These are phyloP conservation scores for Rhodosporidiobolus sp. DNA, from an alignment of 768 basidiomycete species.

Conservation along the genomic window DNA sequence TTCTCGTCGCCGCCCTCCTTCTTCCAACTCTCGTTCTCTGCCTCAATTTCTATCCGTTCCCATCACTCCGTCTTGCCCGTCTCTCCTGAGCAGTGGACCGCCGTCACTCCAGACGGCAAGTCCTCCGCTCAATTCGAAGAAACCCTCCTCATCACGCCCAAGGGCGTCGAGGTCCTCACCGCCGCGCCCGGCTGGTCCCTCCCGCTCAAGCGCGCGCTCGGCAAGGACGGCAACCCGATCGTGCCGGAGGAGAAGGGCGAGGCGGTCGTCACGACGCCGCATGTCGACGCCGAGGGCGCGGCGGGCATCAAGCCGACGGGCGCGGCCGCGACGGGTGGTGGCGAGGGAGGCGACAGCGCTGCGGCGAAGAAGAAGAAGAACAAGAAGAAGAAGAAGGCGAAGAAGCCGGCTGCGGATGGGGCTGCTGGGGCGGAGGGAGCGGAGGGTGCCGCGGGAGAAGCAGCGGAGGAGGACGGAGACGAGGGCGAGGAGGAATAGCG, in stretches of 20 bases:
- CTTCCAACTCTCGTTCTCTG: no score
- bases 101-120: constrained; percentile 85
- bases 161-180: constrained; percentile 44
- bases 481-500: not conserved
- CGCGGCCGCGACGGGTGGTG: no score
- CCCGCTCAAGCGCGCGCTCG: constrained; percentile 4
- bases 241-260: not conserved
- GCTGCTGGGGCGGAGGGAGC: not conserved
- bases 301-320: not conserved
- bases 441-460: not conserved
- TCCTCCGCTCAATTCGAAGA: constrained; percentile 96
- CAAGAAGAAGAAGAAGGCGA: not conserved
- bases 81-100: constrained; percentile 44
- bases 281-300: not conserved
- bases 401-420: not conserved
- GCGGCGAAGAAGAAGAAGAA: constrained; percentile 15
- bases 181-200: constrained; percentile 39
- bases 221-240: no score
- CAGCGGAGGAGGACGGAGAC: not conserved
- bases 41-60: no score
- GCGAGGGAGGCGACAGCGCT: not conserved
- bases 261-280: not conserved
- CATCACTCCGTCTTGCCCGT: not conserved
- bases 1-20: not conserved
- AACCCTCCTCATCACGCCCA: constrained; percentile 61